A percentile compares a stretch with the other conserved stretches of the same genome.
Evolutionary conservation across 2,329 filamentous ascomycete species (phyloP).

Genomic region (Ciborinia camelliae): DNA sequence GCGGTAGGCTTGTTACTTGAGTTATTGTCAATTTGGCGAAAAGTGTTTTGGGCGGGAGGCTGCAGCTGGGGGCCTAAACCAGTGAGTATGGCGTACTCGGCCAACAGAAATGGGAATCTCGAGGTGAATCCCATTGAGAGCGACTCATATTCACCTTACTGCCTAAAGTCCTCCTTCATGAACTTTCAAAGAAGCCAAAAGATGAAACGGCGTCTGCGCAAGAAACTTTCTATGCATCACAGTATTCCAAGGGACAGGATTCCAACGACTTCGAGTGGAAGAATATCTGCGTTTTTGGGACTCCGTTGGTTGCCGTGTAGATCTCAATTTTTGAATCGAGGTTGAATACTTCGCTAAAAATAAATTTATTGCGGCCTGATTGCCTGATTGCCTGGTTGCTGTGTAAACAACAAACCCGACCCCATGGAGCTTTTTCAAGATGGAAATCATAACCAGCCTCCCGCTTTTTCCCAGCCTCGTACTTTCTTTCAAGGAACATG

Average conservation of each 20-base stretch:
- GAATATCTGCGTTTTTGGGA: too few species aligned
- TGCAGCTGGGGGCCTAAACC: neutral
- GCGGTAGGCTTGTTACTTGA: neutral
- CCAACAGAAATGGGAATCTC: neutral
- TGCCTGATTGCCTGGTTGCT: constrained; percentile 15
- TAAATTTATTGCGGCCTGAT: neutral
- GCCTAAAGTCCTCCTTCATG: neutral
- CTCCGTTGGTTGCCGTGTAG: too few species aligned
- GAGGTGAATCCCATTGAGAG: neutral
- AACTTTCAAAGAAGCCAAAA: neutral
- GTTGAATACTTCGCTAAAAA: neutral
- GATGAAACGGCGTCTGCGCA: neutral
- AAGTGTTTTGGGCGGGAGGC: neutral
- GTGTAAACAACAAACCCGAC: too few species aligned
- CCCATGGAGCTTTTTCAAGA: too few species aligned
- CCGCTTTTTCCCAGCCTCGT: constrained; percentile 20
- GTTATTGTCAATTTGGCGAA: neutral
- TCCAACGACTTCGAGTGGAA: neutral
- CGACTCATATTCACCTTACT: neutral
- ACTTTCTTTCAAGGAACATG: constrained; percentile 11
- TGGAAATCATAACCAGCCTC: constrained; percentile 16
- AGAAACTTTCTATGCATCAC: neutral
- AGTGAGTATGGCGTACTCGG: neutral
- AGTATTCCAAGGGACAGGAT: too few species aligned
- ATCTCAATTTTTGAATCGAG: neutral